Percentiles rank a stretch among this genome's conserved stretches.
Evolutionary conservation across 331 rosid species (phyloP).

Genomic region (Cydonia oblonga): DNA sequence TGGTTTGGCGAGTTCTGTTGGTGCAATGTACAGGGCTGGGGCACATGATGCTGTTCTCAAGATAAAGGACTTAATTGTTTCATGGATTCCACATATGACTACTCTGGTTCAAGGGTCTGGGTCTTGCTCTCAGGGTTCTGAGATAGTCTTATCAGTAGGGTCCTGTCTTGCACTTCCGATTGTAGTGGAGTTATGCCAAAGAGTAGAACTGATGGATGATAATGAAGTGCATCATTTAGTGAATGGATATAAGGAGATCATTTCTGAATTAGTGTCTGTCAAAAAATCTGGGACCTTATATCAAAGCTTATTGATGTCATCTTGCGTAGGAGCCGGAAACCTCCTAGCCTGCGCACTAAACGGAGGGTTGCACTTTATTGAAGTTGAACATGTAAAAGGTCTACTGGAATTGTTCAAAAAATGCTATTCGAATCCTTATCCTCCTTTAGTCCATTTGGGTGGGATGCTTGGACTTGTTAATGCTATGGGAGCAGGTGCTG

Average conservation of each 20-base stretch:
- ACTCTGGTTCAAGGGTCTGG: slow-evolving; percentile 25
- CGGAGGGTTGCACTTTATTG: slow-evolving; percentile 61
- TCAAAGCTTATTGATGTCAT: slow-evolving; percentile 74
- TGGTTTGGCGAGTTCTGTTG: slow-evolving; percentile 68
- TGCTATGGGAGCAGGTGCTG: slow-evolving; percentile 74
- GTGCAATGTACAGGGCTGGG: slow-evolving; percentile 73
- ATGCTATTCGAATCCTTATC: slow-evolving; percentile 65
- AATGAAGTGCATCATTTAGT: slow-evolving; percentile 47
- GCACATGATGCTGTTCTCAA: slow-evolving; percentile 53
- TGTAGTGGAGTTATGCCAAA: slow-evolving; percentile 59
- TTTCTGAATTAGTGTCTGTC: slow-evolving; percentile 57
- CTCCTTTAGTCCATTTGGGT: slow-evolving; percentile 68
- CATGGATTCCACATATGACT: slow-evolving; percentile 66
- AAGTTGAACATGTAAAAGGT: slow-evolving; percentile 44
- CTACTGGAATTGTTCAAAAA: slow-evolving; percentile 62
- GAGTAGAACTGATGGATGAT: slow-evolving; percentile 65
- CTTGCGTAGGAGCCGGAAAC: slow-evolving; percentile 89
- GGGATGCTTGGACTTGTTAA: slow-evolving; percentile 88
- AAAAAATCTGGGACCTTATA: slow-evolving; percentile 44
- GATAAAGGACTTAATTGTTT: slow-evolving; percentile 54
- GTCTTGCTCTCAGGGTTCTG: slow-evolving; percentile 25
- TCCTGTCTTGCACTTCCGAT: slow-evolving; percentile 83
- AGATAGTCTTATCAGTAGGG: slow-evolving; percentile 57
- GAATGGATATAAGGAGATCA: slow-evolving; percentile 49
- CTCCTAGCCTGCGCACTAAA: slow-evolving; percentile 47